Percentiles rank a stretch among this genome's conserved stretches.
Conservation (phyloP, 345 rosid species). For the Salix caprea region DNA sequence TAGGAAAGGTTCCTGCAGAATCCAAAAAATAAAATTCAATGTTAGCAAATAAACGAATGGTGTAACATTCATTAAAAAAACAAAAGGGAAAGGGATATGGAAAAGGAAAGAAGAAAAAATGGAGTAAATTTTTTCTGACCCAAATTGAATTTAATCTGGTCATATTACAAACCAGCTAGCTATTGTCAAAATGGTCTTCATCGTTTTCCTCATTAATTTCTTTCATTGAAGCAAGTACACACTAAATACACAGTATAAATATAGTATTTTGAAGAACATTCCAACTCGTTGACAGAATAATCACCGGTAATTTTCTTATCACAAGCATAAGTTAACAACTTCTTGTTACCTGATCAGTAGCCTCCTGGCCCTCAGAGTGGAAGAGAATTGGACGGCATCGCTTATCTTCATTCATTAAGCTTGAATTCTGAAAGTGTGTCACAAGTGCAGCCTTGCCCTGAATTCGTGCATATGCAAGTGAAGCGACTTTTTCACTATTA, state of each 20-base stretch:
- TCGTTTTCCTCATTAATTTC: background rate
- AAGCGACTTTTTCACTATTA: conserved; percentile 24
- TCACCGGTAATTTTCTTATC: background rate
- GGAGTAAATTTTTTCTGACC: background rate
- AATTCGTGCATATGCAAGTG: conserved; percentile 22
- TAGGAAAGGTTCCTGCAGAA: conserved; percentile 54
- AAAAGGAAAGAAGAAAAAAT: background rate
- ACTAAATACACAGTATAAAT: background rate
- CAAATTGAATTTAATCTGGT: background rate
- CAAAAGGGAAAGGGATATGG: background rate
- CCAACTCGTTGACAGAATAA: background rate
- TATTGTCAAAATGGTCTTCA: background rate
- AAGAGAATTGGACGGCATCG: conserved; percentile 23
- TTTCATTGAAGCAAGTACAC: background rate
- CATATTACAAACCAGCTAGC: background rate
- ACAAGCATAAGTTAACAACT: background rate
- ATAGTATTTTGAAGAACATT: background rate
- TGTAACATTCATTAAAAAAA: background rate
- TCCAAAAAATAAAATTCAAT: background rate
- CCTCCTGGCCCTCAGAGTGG: conserved; percentile 15
- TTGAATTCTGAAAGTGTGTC: conserved; percentile 22
- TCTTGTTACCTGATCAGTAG: conserved; percentile 11
- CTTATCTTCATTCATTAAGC: conserved; percentile 26
- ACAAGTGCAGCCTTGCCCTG: conserved; percentile 26
- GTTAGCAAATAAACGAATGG: background rate